These are phyloP conservation scores for Hordeum pubiflorum DNA, from an alignment of 202 grass and related monocot genomes.

Conservation along the genomic window DNA sequence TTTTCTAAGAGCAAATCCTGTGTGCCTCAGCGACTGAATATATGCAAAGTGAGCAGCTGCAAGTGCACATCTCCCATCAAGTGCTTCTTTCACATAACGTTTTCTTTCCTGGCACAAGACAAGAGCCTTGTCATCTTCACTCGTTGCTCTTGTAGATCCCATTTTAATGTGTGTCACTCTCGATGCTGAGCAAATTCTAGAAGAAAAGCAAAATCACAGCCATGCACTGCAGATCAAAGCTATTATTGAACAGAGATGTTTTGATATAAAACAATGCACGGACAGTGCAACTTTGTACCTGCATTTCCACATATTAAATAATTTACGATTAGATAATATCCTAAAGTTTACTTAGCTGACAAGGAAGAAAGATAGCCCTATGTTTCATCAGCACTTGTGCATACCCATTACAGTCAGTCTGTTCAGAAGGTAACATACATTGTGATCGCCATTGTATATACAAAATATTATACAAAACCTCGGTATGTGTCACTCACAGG, in stretches of 20 bases:
- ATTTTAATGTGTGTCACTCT: slow-evolving; percentile 33
- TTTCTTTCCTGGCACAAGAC: slow-evolving; percentile 83
- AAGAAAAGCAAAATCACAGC: neutral
- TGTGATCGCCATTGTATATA: neutral
- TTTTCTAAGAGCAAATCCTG: slow-evolving; percentile 71
- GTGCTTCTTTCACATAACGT: slow-evolving; percentile 74
- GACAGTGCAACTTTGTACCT: slow-evolving; percentile 15
- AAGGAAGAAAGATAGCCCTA: slow-evolving; percentile 8
- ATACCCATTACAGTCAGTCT: neutral
- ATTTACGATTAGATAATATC: slow-evolving; percentile 22
- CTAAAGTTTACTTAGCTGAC: neutral
- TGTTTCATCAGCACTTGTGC: neutral
- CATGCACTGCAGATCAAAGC: slow-evolving; percentile 22
- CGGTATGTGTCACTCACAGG: neutral
- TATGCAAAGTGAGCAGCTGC: slow-evolving; percentile 77
- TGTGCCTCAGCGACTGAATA: slow-evolving; percentile 79
- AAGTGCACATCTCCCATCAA: slow-evolving; percentile 79
- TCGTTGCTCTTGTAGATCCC: slow-evolving; percentile 54
- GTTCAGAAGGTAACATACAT: neutral
- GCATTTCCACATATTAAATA: slow-evolving; percentile 19
- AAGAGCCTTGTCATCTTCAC: slow-evolving; percentile 83
- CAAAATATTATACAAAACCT: slow-evolving; percentile 2
- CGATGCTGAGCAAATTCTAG: slow-evolving; percentile 1
- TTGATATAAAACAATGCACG: neutral
- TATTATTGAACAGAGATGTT: neutral